These are phyloP conservation scores for Sindora glabra DNA, from an alignment of 306 rosid species.

Conservation along the genomic window DNA sequence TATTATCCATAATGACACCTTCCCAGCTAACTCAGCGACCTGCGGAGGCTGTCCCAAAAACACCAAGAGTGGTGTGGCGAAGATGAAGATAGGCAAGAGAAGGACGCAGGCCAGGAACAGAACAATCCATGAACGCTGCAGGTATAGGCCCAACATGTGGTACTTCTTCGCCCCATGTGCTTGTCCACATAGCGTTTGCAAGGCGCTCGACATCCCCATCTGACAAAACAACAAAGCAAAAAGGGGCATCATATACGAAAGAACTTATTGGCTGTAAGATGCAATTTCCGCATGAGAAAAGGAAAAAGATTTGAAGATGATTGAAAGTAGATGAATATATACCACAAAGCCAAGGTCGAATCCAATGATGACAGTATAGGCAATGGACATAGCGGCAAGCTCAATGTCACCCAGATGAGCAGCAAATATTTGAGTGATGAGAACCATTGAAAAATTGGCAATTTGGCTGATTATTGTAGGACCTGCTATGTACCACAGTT, in stretches of 20 bases:
- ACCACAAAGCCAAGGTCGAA: slow-evolving; percentile 48
- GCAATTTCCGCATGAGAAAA: too few species aligned
- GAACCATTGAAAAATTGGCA: slow-evolving; percentile 54
- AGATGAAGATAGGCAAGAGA: slow-evolving; percentile 25
- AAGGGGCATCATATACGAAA: too few species aligned
- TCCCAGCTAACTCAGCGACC: slow-evolving; percentile 43
- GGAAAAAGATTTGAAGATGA: too few species aligned
- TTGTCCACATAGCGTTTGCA: slow-evolving; percentile 54
- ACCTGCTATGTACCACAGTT: slow-evolving; percentile 51
- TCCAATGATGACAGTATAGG: slow-evolving; percentile 54
- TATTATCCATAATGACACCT: slow-evolving; percentile 41
- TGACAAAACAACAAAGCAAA: neutral
- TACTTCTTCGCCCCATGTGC: slow-evolving; percentile 47
- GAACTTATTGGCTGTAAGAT: too few species aligned
- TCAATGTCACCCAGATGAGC: slow-evolving; percentile 40
- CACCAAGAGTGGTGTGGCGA: slow-evolving; percentile 27
- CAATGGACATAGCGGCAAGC: slow-evolving; percentile 49
- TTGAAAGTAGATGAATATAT: neutral
- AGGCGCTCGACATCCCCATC: slow-evolving; percentile 58
- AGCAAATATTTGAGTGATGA: slow-evolving; percentile 47
- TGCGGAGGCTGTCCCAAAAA: slow-evolving; percentile 36
- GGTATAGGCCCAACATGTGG: slow-evolving; percentile 46
- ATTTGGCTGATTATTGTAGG: slow-evolving; percentile 48
- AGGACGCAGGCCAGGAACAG: slow-evolving; percentile 16
- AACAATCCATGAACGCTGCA: slow-evolving; percentile 57